Percentiles rank a stretch among this genome's conserved stretches.
phyloP scores from a whole-genome alignment of 768 basidiomycete genomes.

The Pleurotus citrinopileatus region DNA sequence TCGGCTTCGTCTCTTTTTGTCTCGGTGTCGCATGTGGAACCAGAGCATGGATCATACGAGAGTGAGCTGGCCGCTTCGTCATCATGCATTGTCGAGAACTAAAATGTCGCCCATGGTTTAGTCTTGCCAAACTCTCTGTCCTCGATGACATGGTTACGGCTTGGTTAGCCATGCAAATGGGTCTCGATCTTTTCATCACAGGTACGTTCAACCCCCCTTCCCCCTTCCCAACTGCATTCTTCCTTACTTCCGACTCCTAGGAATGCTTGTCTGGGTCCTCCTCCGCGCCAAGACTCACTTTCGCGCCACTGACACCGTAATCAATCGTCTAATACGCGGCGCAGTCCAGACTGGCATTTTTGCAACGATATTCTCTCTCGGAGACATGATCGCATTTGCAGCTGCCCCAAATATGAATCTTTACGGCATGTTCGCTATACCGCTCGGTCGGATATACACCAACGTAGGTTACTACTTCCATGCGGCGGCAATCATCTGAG shows the following conservation, averaged over 20 bases:
- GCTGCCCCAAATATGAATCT: constrained; percentile 24
- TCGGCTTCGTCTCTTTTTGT: background rate
- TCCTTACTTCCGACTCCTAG: background rate
- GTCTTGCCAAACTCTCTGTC: constrained; percentile 5
- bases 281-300: background rate
- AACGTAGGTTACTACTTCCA: constrained; percentile 24
- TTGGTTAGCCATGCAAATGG: constrained; percentile 18
- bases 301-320: constrained; percentile 10
- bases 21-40: constrained; percentile 6
- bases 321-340: constrained; percentile 29
- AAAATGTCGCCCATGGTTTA: background rate
- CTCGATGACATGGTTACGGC: constrained; percentile 12
- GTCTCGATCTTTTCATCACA: constrained; percentile 15
- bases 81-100: too few relatives aligned
- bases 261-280: constrained; percentile 1
- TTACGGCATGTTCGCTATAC: constrained; percentile 35
- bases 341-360: constrained; percentile 34
- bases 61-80: background rate
- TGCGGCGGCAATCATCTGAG: background rate
- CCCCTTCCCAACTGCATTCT: background rate
- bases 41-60: constrained; percentile 7
- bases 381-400: constrained; percentile 28
- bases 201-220: background rate
- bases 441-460: constrained; percentile 40
- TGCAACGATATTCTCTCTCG: constrained; percentile 32